These are phyloP conservation scores for Pythium utonaiense DNA, from an alignment of 352 stramenopile genomes.

Conservation along the genomic window DNA sequence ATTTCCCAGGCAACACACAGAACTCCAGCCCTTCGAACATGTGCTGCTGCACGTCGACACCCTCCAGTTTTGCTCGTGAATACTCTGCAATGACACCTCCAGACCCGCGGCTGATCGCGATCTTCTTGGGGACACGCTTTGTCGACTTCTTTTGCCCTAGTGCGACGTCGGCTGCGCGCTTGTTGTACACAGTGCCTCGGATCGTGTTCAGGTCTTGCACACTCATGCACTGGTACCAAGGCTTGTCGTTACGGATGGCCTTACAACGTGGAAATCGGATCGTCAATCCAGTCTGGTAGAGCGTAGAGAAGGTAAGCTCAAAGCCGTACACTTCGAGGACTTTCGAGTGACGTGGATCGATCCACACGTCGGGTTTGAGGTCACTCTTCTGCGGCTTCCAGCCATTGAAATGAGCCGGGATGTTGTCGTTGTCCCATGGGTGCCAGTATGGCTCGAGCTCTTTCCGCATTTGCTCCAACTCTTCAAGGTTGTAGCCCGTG, in stretches of 20 bases:
- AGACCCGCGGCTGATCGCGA: conserved; percentile 15
- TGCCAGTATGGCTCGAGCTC: conserved; percentile 81
- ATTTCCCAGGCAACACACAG: conserved; percentile 79
- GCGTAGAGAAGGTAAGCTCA: conserved; percentile 74
- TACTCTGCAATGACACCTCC: conserved; percentile 56
- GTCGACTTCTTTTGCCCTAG: conserved; percentile 57
- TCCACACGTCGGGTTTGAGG: conserved; percentile 76
- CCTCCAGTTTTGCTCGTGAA: conserved; percentile 55
- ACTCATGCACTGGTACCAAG: conserved; percentile 78
- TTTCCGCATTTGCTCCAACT: conserved; percentile 66
- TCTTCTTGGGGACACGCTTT: conserved; percentile 44
- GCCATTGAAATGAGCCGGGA: conserved; percentile 68
- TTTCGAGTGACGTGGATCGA: conserved; percentile 77
- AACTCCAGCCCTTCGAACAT: conserved; percentile 73
- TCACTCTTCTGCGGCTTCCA: conserved; percentile 79
- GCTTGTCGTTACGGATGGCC: conserved; percentile 77
- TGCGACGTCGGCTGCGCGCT: conserved; percentile 65
- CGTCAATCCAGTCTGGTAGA: conserved; percentile 79
- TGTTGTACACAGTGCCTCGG: conserved; percentile 59
- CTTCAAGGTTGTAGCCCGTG: conserved; percentile 80
- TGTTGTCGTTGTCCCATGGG: conserved; percentile 61
- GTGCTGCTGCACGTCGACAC: conserved; percentile 46
- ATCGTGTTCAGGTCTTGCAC: conserved; percentile 72
- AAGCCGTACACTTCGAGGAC: conserved; percentile 85
- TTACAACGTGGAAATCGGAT: conserved; percentile 81